Percentiles rank a stretch among this genome's conserved stretches.
Evolutionary conservation across 106 monocot species (phyloP).

Genomic region (Alisma plantagoaquatica): DNA sequence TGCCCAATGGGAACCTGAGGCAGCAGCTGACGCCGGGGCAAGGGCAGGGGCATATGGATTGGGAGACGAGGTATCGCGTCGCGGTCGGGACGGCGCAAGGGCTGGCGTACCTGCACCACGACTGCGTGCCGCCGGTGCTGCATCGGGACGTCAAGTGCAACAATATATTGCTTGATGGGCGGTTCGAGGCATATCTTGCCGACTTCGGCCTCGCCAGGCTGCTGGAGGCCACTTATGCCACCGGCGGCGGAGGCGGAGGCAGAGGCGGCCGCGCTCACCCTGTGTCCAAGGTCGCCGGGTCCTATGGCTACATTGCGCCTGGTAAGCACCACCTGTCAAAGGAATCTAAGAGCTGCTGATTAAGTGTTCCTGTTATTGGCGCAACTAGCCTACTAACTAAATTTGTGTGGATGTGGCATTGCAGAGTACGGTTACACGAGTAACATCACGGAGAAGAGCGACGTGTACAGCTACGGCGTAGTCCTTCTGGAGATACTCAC

Average conservation of each 20-base stretch:
- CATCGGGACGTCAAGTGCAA: conserved; percentile 95
- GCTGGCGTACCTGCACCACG: conserved; percentile 86
- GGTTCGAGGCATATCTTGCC: conserved; percentile 76
- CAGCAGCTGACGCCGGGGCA: conserved; percentile 66
- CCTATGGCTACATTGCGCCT: conserved; percentile 98
- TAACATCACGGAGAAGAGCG: conserved; percentile 96
- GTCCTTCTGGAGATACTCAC: conserved; percentile 91
- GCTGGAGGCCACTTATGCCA: conserved; percentile 63
- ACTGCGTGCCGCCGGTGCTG: conserved; percentile 75
- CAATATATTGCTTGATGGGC: conserved; percentile 76
- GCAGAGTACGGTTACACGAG: conserved; percentile 86
- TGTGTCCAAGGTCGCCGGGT: conserved; percentile 79
- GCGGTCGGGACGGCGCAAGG: conserved; percentile 84
- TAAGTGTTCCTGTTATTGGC: no score
- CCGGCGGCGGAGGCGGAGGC: no score
- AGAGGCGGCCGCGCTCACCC: conserved; percentile 77
- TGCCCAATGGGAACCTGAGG: conserved; percentile 70
- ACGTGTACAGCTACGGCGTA: conserved; percentile 95
- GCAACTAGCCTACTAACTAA: no score
- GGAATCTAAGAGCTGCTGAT: no score
- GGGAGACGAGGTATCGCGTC: conserved; percentile 90
- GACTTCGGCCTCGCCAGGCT: conserved; percentile 93
- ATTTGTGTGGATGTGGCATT: no score
- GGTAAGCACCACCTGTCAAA: conserved; percentile 46
- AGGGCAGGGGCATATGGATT: conserved; percentile 66